Evolutionary conservation across 2,329 filamentous ascomycete species (phyloP), one percentile per base, ranked within the genome.

Genomic region (Fusarium praegraminearum): DNA sequence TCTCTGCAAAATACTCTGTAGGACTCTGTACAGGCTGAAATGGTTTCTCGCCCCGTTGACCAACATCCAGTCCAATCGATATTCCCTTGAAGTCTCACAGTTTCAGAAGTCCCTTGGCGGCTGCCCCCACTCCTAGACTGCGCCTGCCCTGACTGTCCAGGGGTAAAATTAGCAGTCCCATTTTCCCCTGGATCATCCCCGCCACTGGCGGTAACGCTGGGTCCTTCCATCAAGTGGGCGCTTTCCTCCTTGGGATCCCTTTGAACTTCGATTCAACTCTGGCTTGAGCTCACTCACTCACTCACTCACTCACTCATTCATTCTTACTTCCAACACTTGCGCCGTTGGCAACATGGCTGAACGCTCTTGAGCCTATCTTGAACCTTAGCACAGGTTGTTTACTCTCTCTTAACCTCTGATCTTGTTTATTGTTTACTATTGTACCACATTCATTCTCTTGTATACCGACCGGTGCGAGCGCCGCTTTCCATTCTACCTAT

Each of bases 101-200:
- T 73, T 74, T 74, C 72, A 74, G 70, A 61, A 55, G 43, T 46
- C 55, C 50, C 45, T 65, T 67, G 55, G 55, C 61, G 56, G n/a
- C 63, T 50, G 33, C 49, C 35, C 36, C 18, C 33, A 51, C 47
- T 43, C 40, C 20, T 38, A 11, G 18, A 18, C 32, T 51, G 33
- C 33, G 33, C 33, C 32, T 51, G 24, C 24, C 49, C 49, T 41
- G 49, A 51, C 43, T 43, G 35, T 46, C 40, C 57, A 71, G 67
- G 67, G 67, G 67, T 67, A 70, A 71, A 71, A 67, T 57, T 73
- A 64, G 66, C 36, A 62, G 60, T 53, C 49, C 70, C 53, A 49
- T 41, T 38, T 68, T 46, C 70, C 65, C 65, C 57, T 67, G 63
- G 58, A 67, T 64, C 59, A 26, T 38, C 61, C 57, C 67, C 56